Evolutionary conservation across 805 yeast species (phyloP).

Genomic region (Candida parachauliodes): DNA sequence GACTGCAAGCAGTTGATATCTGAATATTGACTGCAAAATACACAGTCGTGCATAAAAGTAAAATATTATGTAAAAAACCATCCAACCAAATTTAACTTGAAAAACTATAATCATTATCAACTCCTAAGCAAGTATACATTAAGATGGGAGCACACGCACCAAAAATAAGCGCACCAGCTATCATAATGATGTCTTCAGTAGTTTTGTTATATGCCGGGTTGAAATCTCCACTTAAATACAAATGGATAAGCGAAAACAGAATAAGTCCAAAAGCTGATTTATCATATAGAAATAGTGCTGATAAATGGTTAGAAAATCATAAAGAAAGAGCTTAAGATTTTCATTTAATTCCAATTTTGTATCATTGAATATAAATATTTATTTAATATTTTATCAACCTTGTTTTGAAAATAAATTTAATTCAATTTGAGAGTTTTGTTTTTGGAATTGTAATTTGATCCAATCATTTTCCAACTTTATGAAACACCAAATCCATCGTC

Average conservation of each 20-base stretch:
- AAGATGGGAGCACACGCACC: conserved; percentile 31
- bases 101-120: neutral
- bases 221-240: conserved; percentile 43
- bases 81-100: conserved; percentile 10
- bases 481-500: conserved; percentile 90
- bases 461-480: conserved; percentile 80
- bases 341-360: neutral
- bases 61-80: no score
- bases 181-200: conserved; percentile 42
- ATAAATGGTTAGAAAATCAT: conserved; percentile 37
- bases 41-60: conserved; percentile 9
- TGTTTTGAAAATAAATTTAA: conserved; percentile 4
- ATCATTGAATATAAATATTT: neutral
- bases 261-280: conserved; percentile 45
- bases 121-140: neutral
- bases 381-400: neutral
- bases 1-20: no score
- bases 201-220: conserved; percentile 30
- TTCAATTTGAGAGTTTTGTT: conserved; percentile 5
- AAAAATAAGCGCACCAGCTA: conserved; percentile 37
- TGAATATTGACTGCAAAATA: conserved; percentile 3
- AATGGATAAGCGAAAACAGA: conserved; percentile 39
- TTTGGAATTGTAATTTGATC: conserved; percentile 21
- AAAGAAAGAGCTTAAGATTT: conserved; percentile 4
- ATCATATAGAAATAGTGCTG: conserved; percentile 46